Percentiles rank a stretch among this genome's conserved stretches.
These are phyloP conservation scores for Paecilomyces sp. DNA, from an alignment of 2,329 filamentous ascomycete species.

Conservation along the genomic window DNA sequence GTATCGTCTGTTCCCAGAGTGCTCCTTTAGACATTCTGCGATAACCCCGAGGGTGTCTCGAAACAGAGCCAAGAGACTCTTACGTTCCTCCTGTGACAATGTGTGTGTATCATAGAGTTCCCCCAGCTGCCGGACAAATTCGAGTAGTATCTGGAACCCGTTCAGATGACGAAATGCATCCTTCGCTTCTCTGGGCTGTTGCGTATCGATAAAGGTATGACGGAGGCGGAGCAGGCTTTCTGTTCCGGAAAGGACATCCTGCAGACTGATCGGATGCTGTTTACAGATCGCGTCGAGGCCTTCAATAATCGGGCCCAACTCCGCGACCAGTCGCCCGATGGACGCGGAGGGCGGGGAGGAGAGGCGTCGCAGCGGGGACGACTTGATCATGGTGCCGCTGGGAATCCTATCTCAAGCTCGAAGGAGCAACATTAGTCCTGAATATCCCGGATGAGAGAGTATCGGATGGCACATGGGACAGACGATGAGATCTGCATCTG, in stretches of 20 bases:
- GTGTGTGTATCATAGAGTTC: conserved; percentile 64
- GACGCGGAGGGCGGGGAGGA: conserved; percentile 21
- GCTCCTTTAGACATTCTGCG: conserved; percentile 65
- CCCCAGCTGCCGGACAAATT: conserved; percentile 62
- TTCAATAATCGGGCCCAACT: conserved; percentile 31
- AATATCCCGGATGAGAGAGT: not conserved
- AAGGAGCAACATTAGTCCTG: conserved; percentile 1
- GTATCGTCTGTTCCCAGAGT: conserved; percentile 81
- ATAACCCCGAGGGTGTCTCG: conserved; percentile 53
- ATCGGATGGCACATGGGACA: not conserved
- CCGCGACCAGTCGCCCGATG: conserved; percentile 27
- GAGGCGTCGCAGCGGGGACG: conserved; percentile 16
- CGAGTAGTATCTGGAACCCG: conserved; percentile 69
- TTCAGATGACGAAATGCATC: conserved; percentile 76
- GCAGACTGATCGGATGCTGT: conserved; percentile 19
- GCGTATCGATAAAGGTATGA: conserved; percentile 53
- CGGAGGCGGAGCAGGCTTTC: conserved; percentile 58
- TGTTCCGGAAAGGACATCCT: conserved; percentile 38
- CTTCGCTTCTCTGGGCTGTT: conserved; percentile 49
- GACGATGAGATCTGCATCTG: conserved; percentile 13
- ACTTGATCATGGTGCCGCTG: conserved; percentile 23
- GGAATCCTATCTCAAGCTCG: conserved; percentile 23
- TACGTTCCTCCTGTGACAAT: conserved; percentile 56
- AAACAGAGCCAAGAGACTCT: conserved; percentile 61
- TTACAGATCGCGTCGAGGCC: conserved; percentile 26